A percentile compares a stretch with the other conserved stretches of the same genome.
Evolutionary conservation across 2,329 filamentous ascomycete genomes (phyloP).

Genomic region (Colletotrichum abscissum): DNA sequence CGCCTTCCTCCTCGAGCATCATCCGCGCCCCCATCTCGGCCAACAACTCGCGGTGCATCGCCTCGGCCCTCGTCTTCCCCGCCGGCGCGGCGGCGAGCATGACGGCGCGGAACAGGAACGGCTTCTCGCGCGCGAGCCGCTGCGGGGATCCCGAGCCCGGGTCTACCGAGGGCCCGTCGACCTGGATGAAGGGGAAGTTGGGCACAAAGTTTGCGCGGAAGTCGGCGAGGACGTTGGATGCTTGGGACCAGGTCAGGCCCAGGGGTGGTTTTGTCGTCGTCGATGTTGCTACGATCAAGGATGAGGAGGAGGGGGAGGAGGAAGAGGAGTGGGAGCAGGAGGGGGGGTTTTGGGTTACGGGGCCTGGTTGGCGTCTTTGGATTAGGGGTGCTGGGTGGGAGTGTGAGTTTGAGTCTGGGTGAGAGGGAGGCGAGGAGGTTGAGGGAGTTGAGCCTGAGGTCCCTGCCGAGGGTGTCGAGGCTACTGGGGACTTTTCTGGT

Average conservation of each 20-base stretch:
- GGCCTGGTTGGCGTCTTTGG: background rate
- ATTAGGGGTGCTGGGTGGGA: background rate
- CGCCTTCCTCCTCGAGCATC: slow-evolving; percentile 52
- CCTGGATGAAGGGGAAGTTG: slow-evolving; percentile 53
- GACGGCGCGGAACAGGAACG: slow-evolving; percentile 51
- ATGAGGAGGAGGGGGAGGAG: background rate
- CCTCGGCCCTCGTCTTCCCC: slow-evolving; percentile 43
- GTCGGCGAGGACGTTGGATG: slow-evolving; percentile 46
- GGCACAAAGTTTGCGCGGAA: slow-evolving; percentile 47
- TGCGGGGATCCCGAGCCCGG: slow-evolving; percentile 40
- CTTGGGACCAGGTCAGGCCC: slow-evolving; percentile 52
- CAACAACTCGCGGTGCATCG: slow-evolving; percentile 54
- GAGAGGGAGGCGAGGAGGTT: background rate
- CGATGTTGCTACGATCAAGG: background rate
- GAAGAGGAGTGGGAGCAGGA: too few species aligned
- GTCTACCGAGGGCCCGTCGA: slow-evolving; percentile 31
- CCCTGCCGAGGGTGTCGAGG: background rate
- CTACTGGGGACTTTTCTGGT: background rate
- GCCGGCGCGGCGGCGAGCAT: slow-evolving; percentile 50
- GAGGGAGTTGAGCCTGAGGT: background rate
- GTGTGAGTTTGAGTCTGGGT: background rate
- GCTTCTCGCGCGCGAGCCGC: slow-evolving; percentile 46
- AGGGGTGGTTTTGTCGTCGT: slow-evolving; percentile 41
- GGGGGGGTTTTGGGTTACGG: background rate
- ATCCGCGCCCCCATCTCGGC: slow-evolving; percentile 55